A percentile compares a stretch with the other conserved stretches of the same genome.
phyloP scores from a whole-genome alignment of 2,329 filamentous ascomycete genomes.

The Aspergillus sergii region DNA sequence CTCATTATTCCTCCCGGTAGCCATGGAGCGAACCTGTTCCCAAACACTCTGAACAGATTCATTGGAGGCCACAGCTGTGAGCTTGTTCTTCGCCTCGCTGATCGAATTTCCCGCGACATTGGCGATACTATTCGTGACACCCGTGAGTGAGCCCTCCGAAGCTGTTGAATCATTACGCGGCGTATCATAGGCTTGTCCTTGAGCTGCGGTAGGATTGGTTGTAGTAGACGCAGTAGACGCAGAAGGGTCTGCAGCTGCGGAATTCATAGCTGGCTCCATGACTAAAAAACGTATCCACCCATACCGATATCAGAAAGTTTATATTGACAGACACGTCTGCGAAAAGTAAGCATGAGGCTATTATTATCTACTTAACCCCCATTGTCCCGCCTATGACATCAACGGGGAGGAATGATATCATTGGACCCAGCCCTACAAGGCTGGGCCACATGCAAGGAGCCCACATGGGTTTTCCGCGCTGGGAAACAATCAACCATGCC shows the following conservation, averaged over 20 bases:
- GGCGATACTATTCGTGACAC: constrained; percentile 6
- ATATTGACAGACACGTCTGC: neutral
- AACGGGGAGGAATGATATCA: constrained; percentile 12
- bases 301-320: neutral
- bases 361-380: neutral
- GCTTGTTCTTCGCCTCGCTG: constrained; percentile 14
- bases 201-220: neutral
- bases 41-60: constrained; percentile 17
- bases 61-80: constrained; percentile 10
- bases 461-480: neutral
- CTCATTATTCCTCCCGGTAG: constrained; percentile 10
- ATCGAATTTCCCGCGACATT: constrained; percentile 16
- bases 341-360: neutral
- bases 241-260: neutral
- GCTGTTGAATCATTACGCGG: neutral
- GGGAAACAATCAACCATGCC: neutral
- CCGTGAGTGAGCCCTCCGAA: constrained; percentile 1
- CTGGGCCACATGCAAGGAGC: neutral
- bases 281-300: neutral
- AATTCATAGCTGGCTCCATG: neutral
- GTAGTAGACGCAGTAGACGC: neutral
- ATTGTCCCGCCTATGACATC: constrained; percentile 10
- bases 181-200: neutral
- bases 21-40: constrained; percentile 14
- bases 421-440: constrained; percentile 4